Evolutionary conservation across 2,329 filamentous ascomycete genomes (phyloP), one percentile per base, ranked within the genome.

Genomic region (Cercospora brassicicola): DNA sequence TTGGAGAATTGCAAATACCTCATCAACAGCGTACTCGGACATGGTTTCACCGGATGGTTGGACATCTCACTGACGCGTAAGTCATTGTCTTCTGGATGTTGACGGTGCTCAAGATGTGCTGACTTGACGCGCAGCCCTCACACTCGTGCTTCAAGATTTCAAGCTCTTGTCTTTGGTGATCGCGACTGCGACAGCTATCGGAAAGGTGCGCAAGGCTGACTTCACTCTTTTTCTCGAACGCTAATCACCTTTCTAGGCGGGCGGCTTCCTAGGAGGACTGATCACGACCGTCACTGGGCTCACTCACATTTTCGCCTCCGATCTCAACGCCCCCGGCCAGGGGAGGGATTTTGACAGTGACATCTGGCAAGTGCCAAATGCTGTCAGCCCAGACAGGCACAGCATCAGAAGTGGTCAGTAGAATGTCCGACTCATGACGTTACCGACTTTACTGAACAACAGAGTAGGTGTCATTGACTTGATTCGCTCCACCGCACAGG

Each of bases 391-490:
- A 2, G 20, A 53, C 2, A 61, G 42, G 9, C 23, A 31, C 9
- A 48, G 66, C 26, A 33, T 55, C 11, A 48, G 67, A 33, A 68
- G 67, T 65, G 63, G 67, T 73, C 30, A 64, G 67, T 56, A 28
- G 42, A 23, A 36, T 11, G 18, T 30, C 13, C 20, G 13, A 28
- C 26, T 15, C 53, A 10, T 7, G 5, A 8, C 2, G 20, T 65
- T 56, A 67, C 67, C 18, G 45, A 28, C 51, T 53, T 64, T 36
- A 66, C 70, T 63, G 15, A 42, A 61, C 60, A 33, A 87, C 88
- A 74, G 81, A 81, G 55, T 86, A 89, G 72, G 84, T 90, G 6
- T 87, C 87, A 23, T 64, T 3, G 85, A 89, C 65, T 84, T 87
- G 61, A 79, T 90, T 63, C 73, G 86, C 69, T 76, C 83, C 2